Evolutionary conservation across 2,329 filamentous ascomycete species (phyloP), one percentile per base, ranked within the genome.

Genomic region (Colletotrichum sp.): DNA sequence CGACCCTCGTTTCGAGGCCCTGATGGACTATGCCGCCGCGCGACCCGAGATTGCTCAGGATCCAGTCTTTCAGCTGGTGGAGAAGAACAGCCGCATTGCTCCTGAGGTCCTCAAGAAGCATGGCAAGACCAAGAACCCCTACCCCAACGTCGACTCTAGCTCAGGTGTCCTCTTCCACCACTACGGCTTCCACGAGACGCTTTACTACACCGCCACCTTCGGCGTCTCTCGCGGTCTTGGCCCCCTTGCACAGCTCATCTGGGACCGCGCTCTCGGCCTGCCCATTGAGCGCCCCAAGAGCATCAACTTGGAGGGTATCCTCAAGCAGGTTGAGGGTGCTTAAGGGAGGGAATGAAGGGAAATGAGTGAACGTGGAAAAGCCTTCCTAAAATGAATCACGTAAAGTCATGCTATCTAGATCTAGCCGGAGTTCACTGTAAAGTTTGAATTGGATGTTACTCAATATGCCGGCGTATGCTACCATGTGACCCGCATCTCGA

Each of bases 231-330:
- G 92, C 79, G 92, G 92, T 69, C 88, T 99, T 18, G 97, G 97
- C 9, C 97, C 97, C 26, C 90, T 99, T 65, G 96, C 96, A 58
- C 97, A 99, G 86, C 90, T 99, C 78, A 94, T 99, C 84, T 99
- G 97, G 97, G 96, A 99, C 85, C 92, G 97, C 66, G 96, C 96
- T 18, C 87, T 99, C 78, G 97, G 97, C 70, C 88, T 99, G 83
- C 97, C 97, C 13, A 99, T 99, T 82, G 97, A 99, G 92, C 91
- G 96, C 77, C 97, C 97, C 66, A 99, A 99, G 94, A 98, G 95
- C 86, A 98, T 99, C 84, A 97, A 98, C 87, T 89, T 99, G 72
- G 90, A 95, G 84, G 96, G 96, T 13, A 87, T 99, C 79, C 87
- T 98, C 79, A 94, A 96, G 85, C 84, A 91, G 82, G 91, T 89